Percentiles rank a stretch among this genome's conserved stretches.
Conservation (phyloP, 495 filamentous ascomycete genomes). For the Penicillium chermesinum region DNA sequence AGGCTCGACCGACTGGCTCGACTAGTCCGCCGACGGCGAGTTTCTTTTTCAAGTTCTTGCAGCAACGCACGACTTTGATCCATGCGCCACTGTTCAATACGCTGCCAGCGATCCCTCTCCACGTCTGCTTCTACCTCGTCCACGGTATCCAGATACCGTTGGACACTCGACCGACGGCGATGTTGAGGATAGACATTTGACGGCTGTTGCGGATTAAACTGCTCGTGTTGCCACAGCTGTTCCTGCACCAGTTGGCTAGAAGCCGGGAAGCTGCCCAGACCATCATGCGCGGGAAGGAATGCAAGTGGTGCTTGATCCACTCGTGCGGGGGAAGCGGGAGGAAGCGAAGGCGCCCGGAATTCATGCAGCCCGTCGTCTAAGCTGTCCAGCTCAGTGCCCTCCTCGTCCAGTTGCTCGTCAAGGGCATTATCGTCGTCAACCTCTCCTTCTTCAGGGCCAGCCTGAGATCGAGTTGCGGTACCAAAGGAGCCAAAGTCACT, state of each 20-base stretch:
- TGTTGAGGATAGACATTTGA: constrained; percentile 20
- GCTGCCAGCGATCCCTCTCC: constrained; percentile 61
- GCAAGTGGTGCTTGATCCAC: constrained; percentile 51
- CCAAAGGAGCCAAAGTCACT: constrained; percentile 84
- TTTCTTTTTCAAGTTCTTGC: constrained; percentile 85
- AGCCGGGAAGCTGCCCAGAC: constrained; percentile 73
- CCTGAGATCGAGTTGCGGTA: constrained; percentile 50
- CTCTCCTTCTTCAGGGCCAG: constrained; percentile 43
- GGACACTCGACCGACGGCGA: constrained; percentile 54
- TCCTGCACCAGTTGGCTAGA: constrained; percentile 59
- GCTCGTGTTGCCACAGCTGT: constrained; percentile 79
- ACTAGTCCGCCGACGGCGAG: constrained; percentile 52
- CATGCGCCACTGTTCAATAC: constrained; percentile 87
- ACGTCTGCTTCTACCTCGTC: constrained; percentile 53
- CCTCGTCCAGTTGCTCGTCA: constrained; percentile 58
- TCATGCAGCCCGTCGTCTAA: constrained; percentile 84
- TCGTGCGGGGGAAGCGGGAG: constrained; percentile 41
- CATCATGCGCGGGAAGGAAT: constrained; percentile 86
- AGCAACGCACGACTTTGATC: constrained; percentile 83
- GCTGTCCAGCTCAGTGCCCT: constrained; percentile 74
- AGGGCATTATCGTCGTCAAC: constrained; percentile 43
- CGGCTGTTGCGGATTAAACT: constrained; percentile 64
- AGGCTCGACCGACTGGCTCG: constrained; percentile 30
- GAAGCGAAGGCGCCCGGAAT: constrained; percentile 63
- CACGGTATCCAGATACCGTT: constrained; percentile 59